These are phyloP conservation scores for Tremellales sp. DNA, from an alignment of 1,284 basidiomycete genomes.

Conservation along the genomic window DNA sequence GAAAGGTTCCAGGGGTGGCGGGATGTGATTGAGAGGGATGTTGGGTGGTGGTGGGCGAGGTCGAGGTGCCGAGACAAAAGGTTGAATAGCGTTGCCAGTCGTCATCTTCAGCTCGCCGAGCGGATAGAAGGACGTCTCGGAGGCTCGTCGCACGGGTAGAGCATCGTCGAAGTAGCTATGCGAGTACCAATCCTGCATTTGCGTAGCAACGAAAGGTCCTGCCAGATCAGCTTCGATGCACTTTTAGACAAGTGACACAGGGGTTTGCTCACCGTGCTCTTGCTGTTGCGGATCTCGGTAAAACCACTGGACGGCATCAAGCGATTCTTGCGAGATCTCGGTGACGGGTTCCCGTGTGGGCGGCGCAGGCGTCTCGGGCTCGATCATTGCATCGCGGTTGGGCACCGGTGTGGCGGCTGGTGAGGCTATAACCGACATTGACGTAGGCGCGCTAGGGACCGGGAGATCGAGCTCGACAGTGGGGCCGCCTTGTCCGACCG, in stretches of 20 bases:
- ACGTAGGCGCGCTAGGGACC: no score
- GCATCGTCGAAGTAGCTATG: slow-evolving; percentile 86
- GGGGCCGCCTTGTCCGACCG: slow-evolving; percentile 2
- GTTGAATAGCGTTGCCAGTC: slow-evolving; percentile 44
- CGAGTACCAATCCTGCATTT: slow-evolving; percentile 96
- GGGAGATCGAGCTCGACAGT: no score
- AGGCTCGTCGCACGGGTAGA: slow-evolving; percentile 72
- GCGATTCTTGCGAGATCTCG: slow-evolving; percentile 49
- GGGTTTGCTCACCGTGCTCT: slow-evolving; percentile 64
- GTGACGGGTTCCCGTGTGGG: slow-evolving; percentile 4
- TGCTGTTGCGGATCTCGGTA: slow-evolving; percentile 87
- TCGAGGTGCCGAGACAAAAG: slow-evolving; percentile 41
- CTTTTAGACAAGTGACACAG: no score
- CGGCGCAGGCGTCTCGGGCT: slow-evolving; percentile 7
- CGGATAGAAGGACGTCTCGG: slow-evolving; percentile 44
- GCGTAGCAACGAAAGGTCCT: slow-evolving; percentile 85
- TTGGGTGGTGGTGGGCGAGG: slow-evolving; percentile 41
- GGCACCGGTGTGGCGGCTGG: slow-evolving; percentile 37
- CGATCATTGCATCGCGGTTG: slow-evolving; percentile 36
- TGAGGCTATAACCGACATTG: slow-evolving; percentile 36
- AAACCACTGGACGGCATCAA: slow-evolving; percentile 76
- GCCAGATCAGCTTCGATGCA: slow-evolving; percentile 11
- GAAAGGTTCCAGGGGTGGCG: slow-evolving; percentile 32
- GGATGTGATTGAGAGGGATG: slow-evolving; percentile 37
- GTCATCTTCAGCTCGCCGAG: slow-evolving; percentile 44